Evolutionary conservation across 306 rosid genomes (phyloP).

Genomic region (Lithocarpus polystachyus): DNA sequence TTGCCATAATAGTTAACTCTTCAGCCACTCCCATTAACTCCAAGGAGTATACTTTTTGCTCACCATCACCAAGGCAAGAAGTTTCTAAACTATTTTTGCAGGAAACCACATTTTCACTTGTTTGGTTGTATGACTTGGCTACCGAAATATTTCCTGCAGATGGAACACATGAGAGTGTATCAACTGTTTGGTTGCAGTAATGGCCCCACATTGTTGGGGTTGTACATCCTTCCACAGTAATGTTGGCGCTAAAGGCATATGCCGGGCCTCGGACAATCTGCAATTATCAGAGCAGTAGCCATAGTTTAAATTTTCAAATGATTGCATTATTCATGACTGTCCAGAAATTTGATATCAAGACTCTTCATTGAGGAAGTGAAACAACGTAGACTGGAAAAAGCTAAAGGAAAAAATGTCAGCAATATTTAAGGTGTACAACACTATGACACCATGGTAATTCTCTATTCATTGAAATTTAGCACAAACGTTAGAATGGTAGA

Average conservation of each 20-base stretch:
- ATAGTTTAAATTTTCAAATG: neutral
- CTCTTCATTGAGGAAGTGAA: constrained; percentile 11
- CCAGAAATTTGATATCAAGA: neutral
- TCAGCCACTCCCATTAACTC: constrained; percentile 61
- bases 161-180: constrained; percentile 64
- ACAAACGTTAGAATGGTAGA: neutral
- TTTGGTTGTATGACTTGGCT: constrained; percentile 30
- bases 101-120: constrained; percentile 34
- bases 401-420: neutral
- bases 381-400: constrained; percentile 1
- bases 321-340: constrained; percentile 7
- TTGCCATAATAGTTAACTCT: constrained; percentile 58
- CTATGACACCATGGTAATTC: neutral
- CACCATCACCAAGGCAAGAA: constrained; percentile 59
- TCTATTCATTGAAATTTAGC: constrained; percentile 10
- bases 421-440: neutral
- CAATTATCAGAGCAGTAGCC: constrained; percentile 18
- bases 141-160: constrained; percentile 30
- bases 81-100: constrained; percentile 56
- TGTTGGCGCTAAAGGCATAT: constrained; percentile 71
- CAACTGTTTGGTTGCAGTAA: constrained; percentile 76
- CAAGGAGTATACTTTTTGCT: constrained; percentile 50
- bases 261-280: constrained; percentile 76
- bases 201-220: constrained; percentile 65
- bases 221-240: constrained; percentile 80